A percentile compares a stretch with the other conserved stretches of the same genome.
Conservation (phyloP, 352 stramenopile species). For the Hyaloperonospora brassicae region DNA sequence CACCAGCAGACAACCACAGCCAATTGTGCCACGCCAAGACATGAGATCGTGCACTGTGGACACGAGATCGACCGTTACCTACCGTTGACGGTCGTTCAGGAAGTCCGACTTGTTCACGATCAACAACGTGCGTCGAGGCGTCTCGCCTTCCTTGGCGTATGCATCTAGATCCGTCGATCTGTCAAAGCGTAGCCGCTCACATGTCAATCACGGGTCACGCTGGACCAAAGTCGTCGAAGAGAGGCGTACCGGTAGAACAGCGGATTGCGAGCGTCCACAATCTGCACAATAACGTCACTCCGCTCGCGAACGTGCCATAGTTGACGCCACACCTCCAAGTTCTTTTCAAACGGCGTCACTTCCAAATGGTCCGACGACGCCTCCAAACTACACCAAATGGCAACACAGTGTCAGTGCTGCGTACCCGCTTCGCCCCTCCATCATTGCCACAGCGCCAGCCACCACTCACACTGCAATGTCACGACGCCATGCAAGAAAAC, state of each 20-base stretch:
- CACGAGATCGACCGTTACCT: conserved; percentile 1
- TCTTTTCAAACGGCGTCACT: conserved; percentile 99
- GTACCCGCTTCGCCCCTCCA: neutral
- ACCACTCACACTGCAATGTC: conserved; percentile 85
- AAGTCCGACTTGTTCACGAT: conserved; percentile 99
- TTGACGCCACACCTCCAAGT: conserved; percentile 99
- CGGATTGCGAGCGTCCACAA: conserved; percentile 98
- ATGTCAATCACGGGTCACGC: conserved; percentile 1
- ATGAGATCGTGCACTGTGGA: too few species aligned
- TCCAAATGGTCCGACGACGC: conserved; percentile 68
- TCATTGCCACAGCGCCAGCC: neutral
- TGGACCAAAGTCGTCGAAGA: neutral
- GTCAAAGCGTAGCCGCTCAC: conserved; percentile 4
- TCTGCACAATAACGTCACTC: conserved; percentile 96
- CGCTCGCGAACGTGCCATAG: conserved; percentile 98
- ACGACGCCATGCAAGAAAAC: conserved; percentile 97
- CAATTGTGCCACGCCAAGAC: too few species aligned
- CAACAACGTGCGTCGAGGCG: conserved; percentile 88
- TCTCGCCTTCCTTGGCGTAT: conserved; percentile 92
- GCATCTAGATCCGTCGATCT: conserved; percentile 91
- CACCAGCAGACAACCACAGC: neutral
- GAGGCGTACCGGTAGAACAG: conserved; percentile 90
- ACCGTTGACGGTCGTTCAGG: conserved; percentile 88
- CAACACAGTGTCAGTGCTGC: conserved; percentile 8
- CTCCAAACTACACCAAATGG: conserved; percentile 44